These are phyloP conservation scores for Secale cereale DNA, from an alignment of 176 grass and related monocot genomes.

Conservation along the genomic window DNA sequence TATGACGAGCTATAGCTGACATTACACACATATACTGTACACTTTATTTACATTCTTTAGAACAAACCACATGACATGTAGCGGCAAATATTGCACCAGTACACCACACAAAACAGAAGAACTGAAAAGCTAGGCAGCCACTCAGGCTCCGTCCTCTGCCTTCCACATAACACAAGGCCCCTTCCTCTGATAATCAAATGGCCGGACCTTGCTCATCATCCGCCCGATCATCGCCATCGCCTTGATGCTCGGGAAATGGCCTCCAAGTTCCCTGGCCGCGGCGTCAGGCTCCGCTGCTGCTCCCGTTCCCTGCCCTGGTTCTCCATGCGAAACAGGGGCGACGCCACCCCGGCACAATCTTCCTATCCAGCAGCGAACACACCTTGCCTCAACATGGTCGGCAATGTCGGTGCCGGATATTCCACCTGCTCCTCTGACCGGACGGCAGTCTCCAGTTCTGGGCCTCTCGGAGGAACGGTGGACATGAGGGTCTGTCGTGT, in stretches of 20 bases:
- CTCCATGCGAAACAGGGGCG: conserved; percentile 4
- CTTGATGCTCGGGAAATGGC: conserved; percentile 64
- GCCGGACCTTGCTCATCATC: conserved; percentile 57
- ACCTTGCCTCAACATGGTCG: conserved; percentile 18
- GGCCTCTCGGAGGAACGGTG: conserved; percentile 34
- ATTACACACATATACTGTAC: not conserved
- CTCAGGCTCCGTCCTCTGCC: not conserved
- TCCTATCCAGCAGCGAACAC: conserved; percentile 48
- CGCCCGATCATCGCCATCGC: conserved; percentile 94
- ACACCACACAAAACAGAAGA: not conserved
- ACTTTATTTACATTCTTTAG: not conserved
- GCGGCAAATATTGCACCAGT: not conserved
- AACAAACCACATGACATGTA: not conserved
- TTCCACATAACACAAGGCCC: conserved; percentile 71
- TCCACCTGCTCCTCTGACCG: conserved; percentile 1
- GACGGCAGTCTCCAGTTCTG: conserved; percentile 10
- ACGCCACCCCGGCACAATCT: conserved; percentile 41
- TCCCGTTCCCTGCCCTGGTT: not conserved
- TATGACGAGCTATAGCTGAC: not conserved
- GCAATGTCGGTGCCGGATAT: not conserved
- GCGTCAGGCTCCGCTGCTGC: conserved; percentile 13
- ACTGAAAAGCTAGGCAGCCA: not conserved
- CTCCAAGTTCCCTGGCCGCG: conserved; percentile 20
- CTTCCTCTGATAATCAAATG: conserved; percentile 48
- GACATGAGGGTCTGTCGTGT: conserved; percentile 13